Evolutionary conservation across 192 early-diverging fungal genomes (phyloP).

Genomic region (Entomortierella chlamydospora): DNA sequence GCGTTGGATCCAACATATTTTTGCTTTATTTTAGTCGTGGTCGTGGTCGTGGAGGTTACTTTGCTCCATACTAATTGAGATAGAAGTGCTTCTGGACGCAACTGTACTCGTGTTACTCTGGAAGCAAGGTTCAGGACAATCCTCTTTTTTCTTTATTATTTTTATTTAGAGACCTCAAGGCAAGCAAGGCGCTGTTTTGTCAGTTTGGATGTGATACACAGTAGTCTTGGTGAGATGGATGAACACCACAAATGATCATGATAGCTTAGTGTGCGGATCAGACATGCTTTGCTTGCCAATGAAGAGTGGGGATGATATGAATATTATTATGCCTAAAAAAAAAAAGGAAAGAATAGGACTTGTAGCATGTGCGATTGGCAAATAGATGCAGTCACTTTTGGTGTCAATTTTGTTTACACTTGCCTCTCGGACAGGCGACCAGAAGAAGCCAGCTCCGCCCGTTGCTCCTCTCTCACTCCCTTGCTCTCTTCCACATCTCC

Average conservation of each 20-base stretch:
- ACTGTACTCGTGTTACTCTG: too few relatives aligned
- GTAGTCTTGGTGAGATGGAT: too few relatives aligned
- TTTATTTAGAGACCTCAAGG: neutral
- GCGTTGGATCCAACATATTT: too few relatives aligned
- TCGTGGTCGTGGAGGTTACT: slow-evolving; percentile 55
- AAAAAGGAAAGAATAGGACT: neutral
- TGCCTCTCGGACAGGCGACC: neutral
- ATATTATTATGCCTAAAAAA: neutral
- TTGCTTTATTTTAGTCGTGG: slow-evolving; percentile 7
- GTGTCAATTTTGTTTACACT: neutral
- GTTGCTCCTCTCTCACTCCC: neutral
- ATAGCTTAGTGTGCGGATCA: too few relatives aligned
- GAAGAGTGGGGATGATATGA: too few relatives aligned
- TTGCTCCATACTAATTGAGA: slow-evolving; percentile 46
- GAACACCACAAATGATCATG: too few relatives aligned
- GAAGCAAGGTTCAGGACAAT: too few relatives aligned
- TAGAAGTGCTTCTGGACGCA: neutral
- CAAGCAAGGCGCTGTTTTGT: too few relatives aligned
- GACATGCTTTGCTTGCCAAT: too few relatives aligned
- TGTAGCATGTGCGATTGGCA: too few relatives aligned
- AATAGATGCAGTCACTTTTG: too few relatives aligned
- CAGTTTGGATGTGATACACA: too few relatives aligned
- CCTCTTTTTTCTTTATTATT: neutral
- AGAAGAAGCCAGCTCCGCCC: neutral
- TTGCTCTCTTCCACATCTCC: neutral